A percentile compares a stretch with the other conserved stretches of the same genome.
Evolutionary conservation across 2,329 filamentous ascomycete genomes (phyloP).

Genomic region (Xylaria hypoxylon): DNA sequence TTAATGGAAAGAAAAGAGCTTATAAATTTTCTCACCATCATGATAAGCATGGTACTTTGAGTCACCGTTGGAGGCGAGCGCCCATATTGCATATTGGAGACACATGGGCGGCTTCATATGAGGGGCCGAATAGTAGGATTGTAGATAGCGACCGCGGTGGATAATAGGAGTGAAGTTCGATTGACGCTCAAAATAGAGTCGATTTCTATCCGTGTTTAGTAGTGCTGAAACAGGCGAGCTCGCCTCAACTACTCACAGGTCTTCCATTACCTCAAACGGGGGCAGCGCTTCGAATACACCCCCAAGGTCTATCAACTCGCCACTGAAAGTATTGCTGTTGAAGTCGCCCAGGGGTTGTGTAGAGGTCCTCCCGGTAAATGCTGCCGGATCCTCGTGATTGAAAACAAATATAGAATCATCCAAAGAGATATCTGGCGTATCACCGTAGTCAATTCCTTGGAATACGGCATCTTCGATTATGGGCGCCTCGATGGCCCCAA

Average conservation of each 20-base stretch:
- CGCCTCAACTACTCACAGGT: slow-evolving; percentile 69
- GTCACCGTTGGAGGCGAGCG: slow-evolving; percentile 76
- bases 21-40: slow-evolving; percentile 55
- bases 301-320: slow-evolving; percentile 76
- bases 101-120: slow-evolving; percentile 84
- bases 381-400: slow-evolving; percentile 31
- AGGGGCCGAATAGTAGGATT: slow-evolving; percentile 77
- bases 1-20: background rate
- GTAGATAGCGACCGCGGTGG: slow-evolving; percentile 79
- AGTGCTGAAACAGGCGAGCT: background rate
- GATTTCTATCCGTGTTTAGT: slow-evolving; percentile 64
- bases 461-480: slow-evolving; percentile 45
- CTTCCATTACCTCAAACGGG: slow-evolving; percentile 81
- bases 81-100: slow-evolving; percentile 91
- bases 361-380: slow-evolving; percentile 36
- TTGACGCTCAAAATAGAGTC: slow-evolving; percentile 79
- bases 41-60: slow-evolving; percentile 79
- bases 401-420: slow-evolving; percentile 39
- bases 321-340: slow-evolving; percentile 27
- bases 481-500: slow-evolving; percentile 45
- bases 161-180: slow-evolving; percentile 81
- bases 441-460: slow-evolving; percentile 46
- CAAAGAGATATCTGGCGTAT: slow-evolving; percentile 30
- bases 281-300: slow-evolving; percentile 87
- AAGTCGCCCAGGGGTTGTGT: slow-evolving; percentile 33